phyloP scores from a whole-genome alignment of 495 filamentous ascomycete species.

The Copromyces sp. region DNA sequence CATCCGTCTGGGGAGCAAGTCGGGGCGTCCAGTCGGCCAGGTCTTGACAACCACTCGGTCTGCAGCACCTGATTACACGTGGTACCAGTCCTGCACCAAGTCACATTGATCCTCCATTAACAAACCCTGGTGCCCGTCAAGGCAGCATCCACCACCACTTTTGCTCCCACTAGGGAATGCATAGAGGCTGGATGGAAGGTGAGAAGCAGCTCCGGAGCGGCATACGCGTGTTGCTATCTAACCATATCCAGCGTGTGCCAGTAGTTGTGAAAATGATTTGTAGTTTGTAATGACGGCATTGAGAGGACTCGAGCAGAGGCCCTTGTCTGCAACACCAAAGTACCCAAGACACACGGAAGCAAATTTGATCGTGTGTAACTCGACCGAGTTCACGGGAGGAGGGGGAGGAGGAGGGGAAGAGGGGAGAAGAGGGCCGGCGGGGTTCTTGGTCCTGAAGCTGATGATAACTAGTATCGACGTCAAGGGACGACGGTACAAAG shows the following conservation, averaged over 20 bases:
- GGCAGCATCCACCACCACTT: background rate
- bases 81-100: conserved; percentile 24
- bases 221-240: background rate
- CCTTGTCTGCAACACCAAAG: background rate
- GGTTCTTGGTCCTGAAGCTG: background rate
- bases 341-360: background rate
- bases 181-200: background rate
- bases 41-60: conserved; percentile 2
- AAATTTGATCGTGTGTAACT: background rate
- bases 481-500: background rate
- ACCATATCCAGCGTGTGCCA: background rate
- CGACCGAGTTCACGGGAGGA: background rate
- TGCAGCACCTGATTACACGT: conserved; percentile 27
- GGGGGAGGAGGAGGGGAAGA: background rate
- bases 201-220: background rate
- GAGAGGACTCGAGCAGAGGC: background rate
- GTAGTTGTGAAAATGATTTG: background rate
- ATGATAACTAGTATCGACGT: background rate
- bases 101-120: conserved; percentile 9
- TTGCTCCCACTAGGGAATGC: background rate
- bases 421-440: background rate
- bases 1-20: background rate
- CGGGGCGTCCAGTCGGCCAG: background rate
- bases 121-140: background rate
- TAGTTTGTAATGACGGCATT: background rate